Evolutionary conservation across 2,329 filamentous ascomycete species (phyloP), one percentile per base, ranked within the genome.

Genomic region (Bipolaris bicolor): DNA sequence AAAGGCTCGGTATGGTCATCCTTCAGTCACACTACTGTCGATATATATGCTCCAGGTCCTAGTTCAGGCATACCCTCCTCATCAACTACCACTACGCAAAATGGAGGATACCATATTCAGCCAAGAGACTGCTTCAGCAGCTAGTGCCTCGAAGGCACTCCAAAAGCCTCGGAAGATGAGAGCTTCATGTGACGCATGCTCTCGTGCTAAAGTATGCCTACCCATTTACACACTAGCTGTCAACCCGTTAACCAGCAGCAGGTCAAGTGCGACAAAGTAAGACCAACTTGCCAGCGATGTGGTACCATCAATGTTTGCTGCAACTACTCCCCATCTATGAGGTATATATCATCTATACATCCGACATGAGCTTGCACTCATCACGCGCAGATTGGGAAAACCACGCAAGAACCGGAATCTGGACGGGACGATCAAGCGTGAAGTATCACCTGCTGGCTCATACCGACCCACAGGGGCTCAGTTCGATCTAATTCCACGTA

Each of bases 311-410:
- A 65, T 39, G 71, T 76, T n/a, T 74, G 73, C 62, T 76, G 73
- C 62, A 75, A 76, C 55, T 76, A 76, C 64, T 76, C 73, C 34
- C 73, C 72, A 7, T 76, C 73, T 11, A 76, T 76, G 73, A 76
- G 73, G 73, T 76, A 74, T 45, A 58, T 45, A 58, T 44, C 22
- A 24, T n/a, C 16, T 36, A 9, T 3, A n/a, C n/a, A 29, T 50
- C 2, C 33, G 7, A 10, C 29, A 20, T 10, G 20, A 24, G 1
- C 18, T 56, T 34, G 39, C 50, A 54, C 67, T 74, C 36, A 74
- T 60, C 45, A 5, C 50, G 9, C 10, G 34, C 34, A 75, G 73
- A 50, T 48, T 76, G 50, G 73, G 73, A 22, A 76, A 76, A 47
- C 73, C 73, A 26, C 70, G 73, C 47, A 76, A 75, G 62, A 72